phyloP scores from a whole-genome alignment of 2,329 filamentous ascomycete species.

The Fusarium hostae region DNA sequence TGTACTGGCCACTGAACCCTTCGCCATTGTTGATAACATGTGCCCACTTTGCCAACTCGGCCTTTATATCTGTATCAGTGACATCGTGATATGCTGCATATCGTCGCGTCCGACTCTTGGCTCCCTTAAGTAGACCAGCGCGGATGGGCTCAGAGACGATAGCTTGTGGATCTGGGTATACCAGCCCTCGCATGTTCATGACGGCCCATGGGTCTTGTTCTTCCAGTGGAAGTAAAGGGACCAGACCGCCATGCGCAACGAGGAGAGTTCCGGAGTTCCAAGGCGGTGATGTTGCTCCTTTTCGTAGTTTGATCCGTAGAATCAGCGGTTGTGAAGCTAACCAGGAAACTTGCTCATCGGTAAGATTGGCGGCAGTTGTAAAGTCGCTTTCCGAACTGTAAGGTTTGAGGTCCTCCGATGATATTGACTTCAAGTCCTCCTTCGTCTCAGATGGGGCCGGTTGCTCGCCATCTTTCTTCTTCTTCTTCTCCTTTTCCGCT shows the following conservation, averaged over 20 bases:
- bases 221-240: conserved; percentile 75
- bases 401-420: conserved; percentile 19
- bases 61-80: neutral
- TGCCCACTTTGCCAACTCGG: neutral
- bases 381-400: conserved; percentile 35
- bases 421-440: neutral
- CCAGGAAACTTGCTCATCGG: conserved; percentile 23
- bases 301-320: conserved; percentile 19
- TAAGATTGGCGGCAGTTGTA: conserved; percentile 23
- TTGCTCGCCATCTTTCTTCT: neutral
- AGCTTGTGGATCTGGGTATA: conserved; percentile 53
- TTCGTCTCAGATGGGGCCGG: neutral
- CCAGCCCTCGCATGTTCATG: conserved; percentile 88
- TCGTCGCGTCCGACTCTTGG: conserved; percentile 16
- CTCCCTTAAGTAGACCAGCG: conserved; percentile 27
- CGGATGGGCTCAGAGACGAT: conserved; percentile 8
- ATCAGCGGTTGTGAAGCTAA: conserved; percentile 24
- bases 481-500: neutral
- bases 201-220: conserved; percentile 77
- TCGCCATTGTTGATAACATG: neutral
- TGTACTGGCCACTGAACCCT: neutral
- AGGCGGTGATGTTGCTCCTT: neutral
- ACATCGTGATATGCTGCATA: neutral
- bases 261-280: conserved; percentile 49
- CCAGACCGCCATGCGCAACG: conserved; percentile 83